A percentile compares a stretch with the other conserved stretches of the same genome.
phyloP scores from a whole-genome alignment of 306 rosid species.

The Dalbergia cochinchinensis region DNA sequence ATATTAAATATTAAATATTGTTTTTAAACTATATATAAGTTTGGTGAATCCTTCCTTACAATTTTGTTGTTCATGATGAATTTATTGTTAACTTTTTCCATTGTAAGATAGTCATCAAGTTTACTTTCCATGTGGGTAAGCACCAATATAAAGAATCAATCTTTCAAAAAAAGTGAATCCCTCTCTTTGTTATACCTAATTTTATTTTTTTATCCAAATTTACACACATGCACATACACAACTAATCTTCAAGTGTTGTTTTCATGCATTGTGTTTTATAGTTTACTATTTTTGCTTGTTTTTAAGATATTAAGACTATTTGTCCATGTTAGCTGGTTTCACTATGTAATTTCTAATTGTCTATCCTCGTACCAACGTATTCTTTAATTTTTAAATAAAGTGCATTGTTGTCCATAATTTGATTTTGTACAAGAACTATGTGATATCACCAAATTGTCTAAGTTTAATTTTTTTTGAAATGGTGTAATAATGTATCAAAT shows the following conservation, averaged over 20 bases:
- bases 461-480: slow-evolving; percentile 11
- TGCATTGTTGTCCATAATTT: not conserved
- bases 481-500: not conserved
- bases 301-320: not conserved
- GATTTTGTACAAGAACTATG: slow-evolving; percentile 9
- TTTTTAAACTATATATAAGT: not conserved
- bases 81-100: not conserved
- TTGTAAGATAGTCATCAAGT: not conserved
- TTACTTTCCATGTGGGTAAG: not conserved
- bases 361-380: not conserved
- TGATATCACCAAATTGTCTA: not conserved
- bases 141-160: not conserved
- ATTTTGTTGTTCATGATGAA: not conserved
- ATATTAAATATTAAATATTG: not conserved
- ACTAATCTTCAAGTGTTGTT: not conserved
- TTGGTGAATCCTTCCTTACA: not conserved
- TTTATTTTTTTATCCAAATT: slow-evolving; percentile 2
- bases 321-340: not conserved
- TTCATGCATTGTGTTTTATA: not conserved
- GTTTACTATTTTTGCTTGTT: not conserved
- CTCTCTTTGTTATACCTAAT: not conserved
- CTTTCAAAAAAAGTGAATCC: not conserved
- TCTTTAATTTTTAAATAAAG: not conserved
- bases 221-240: not conserved
- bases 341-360: not conserved